Evolutionary conservation across 1,284 basidiomycete genomes (phyloP), one percentile per base, ranked within the genome.

Genomic region (Puccinia novopanici): DNA sequence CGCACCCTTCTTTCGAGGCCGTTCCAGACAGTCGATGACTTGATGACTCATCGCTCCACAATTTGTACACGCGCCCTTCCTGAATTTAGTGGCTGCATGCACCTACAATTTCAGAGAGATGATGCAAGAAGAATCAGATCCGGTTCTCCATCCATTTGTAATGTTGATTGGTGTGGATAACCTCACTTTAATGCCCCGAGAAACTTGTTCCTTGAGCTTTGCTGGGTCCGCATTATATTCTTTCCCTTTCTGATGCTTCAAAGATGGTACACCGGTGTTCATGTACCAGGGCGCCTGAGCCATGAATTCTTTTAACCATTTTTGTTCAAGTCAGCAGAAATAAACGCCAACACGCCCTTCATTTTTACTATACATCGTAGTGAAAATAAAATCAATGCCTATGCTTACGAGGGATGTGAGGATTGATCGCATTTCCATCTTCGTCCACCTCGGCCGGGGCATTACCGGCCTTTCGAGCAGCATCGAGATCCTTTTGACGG

Each of bases 31-130:
- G 86, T 99, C 97, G 84, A 90, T 88, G 81, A 89, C 90, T 87
- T 93, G 92, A 88, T 99, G 97, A 1, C 94, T 93, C 89, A 98
- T 92, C 22, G 96, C 93, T 81, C 96, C 96, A 84, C 96, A 99
- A 86, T 99, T 99, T 88, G 97, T 95, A 88, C 96, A 99, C 45
- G 96, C 97, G 48, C 96, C 96, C 86, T 97, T 96, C 83, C 97
- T 90, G 86, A 92, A 99, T 87, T 97, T 98, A 85, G 93, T 98
- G 55, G 95, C 93, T 0, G 93, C 93, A 0, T 94, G 93, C 3
- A 92, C 94, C 82, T 83, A 75, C 8, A 71, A 30, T 4, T 24
- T n/a, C 22, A 75, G 45, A 59, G 37, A 24, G 30, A 68, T 37
- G 42, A 80, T 37, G 8, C 34, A 22, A 27, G 17, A 27, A 54